Evolutionary conservation across 805 yeast species (phyloP).

Genomic region (Pichia occidentalis): DNA sequence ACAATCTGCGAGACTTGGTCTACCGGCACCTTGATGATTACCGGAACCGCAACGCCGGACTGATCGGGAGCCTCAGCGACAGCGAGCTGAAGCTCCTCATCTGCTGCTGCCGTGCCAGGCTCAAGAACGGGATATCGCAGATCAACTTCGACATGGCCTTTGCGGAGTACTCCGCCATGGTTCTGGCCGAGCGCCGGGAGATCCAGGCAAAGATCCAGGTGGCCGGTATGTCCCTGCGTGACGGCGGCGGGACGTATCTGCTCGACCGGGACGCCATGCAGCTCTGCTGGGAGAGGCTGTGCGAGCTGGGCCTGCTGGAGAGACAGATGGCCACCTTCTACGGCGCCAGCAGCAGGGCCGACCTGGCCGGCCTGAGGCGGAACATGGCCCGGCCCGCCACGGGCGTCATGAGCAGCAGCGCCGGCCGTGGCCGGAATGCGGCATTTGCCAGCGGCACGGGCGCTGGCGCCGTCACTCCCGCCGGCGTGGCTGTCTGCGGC

Average conservation of each 20-base stretch:
- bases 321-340: background rate
- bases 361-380: constrained; percentile 1
- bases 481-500: constrained; percentile 9
- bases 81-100: constrained; percentile 66
- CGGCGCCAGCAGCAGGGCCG: constrained; percentile 3
- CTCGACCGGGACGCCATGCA: constrained; percentile 10
- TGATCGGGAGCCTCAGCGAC: constrained; percentile 47
- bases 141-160: constrained; percentile 72
- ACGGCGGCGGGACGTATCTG: constrained; percentile 4
- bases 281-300: constrained; percentile 18
- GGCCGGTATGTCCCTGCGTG: constrained; percentile 14
- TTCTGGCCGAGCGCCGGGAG: constrained; percentile 38
- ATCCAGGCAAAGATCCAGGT: constrained; percentile 15
- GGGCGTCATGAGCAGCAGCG: background rate
- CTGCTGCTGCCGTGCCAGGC: constrained; percentile 65
- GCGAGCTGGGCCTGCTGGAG: constrained; percentile 10
- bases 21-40: constrained; percentile 3
- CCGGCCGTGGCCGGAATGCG: background rate
- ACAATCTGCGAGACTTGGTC: constrained; percentile 9
- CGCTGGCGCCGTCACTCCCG: constrained; percentile 1
- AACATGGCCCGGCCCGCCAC: too few relatives aligned
- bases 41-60: constrained; percentile 14
- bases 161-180: constrained; percentile 62
- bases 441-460: too few relatives aligned
- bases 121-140: constrained; percentile 49